These are phyloP conservation scores for Mortierella hygrophila DNA, from an alignment of 192 early-diverging fungal species.

Conservation along the genomic window DNA sequence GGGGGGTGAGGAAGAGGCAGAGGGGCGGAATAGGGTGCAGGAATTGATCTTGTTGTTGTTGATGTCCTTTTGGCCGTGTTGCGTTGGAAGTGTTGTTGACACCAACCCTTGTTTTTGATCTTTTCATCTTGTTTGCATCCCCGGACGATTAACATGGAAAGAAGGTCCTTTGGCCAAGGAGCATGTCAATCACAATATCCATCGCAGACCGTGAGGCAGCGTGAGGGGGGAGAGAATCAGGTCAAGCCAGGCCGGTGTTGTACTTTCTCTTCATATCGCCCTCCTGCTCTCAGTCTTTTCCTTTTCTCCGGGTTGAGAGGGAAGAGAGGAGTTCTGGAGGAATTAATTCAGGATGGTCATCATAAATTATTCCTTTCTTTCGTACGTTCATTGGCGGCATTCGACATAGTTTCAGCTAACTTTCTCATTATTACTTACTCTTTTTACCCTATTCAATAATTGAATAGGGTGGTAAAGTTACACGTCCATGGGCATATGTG, in stretches of 20 bases:
- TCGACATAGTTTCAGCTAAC: constrained; percentile 8
- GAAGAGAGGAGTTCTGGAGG: not conserved
- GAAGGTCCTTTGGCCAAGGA: not conserved
- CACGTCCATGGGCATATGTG: too few relatives aligned
- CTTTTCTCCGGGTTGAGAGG: not conserved
- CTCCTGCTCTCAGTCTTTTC: not conserved
- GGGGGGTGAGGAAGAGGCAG: not conserved
- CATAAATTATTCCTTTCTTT: too few relatives aligned
- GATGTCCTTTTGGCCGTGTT: not conserved
- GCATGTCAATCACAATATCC: not conserved
- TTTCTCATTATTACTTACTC: not conserved
- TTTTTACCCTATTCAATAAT: too few relatives aligned
- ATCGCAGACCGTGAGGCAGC: not conserved
- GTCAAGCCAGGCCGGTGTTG: not conserved
- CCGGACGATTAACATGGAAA: not conserved
- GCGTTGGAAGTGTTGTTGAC: not conserved
- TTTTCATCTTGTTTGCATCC: not conserved
- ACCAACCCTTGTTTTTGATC: not conserved
- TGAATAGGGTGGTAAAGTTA: too few relatives aligned
- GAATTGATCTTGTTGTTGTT: too few relatives aligned
- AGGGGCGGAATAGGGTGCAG: not conserved
- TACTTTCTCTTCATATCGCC: not conserved
- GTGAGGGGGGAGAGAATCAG: not conserved
- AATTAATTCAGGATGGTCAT: not conserved
- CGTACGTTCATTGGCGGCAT: not conserved